These are phyloP conservation scores for Ganoderma leucocontextum DNA, from an alignment of 1,284 basidiomycete species.

Conservation along the genomic window DNA sequence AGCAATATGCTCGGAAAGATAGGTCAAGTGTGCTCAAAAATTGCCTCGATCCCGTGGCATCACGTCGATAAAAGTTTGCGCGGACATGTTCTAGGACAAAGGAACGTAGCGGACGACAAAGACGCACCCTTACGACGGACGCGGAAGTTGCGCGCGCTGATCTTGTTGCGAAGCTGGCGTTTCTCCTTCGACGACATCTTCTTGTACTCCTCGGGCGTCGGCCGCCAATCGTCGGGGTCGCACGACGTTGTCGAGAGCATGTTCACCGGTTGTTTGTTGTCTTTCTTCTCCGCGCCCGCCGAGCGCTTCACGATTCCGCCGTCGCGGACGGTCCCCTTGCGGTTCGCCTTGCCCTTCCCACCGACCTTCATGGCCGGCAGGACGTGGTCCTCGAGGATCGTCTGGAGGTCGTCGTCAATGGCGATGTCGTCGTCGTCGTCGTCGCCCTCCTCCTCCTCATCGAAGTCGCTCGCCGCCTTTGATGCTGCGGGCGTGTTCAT, in stretches of 20 bases:
- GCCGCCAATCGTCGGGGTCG: slow-evolving; percentile 80
- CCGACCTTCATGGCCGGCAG: slow-evolving; percentile 59
- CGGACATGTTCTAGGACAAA: neutral
- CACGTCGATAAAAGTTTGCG: neutral
- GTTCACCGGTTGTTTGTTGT: slow-evolving; percentile 44
- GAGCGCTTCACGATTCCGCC: slow-evolving; percentile 76
- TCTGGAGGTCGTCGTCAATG: slow-evolving; percentile 31
- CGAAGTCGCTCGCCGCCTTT: slow-evolving; percentile 46
- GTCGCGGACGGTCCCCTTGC: slow-evolving; percentile 75
- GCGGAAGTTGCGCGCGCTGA: slow-evolving; percentile 94
- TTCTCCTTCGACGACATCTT: slow-evolving; percentile 97
- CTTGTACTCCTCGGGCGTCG: slow-evolving; percentile 92
- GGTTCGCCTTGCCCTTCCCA: slow-evolving; percentile 63
- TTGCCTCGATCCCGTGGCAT: neutral
- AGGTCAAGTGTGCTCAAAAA: neutral
- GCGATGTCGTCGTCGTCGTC: slow-evolving; percentile 28
- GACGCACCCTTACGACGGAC: slow-evolving; percentile 87
- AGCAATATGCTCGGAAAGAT: neutral
- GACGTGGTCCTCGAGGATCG: slow-evolving; percentile 29
- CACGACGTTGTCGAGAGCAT: slow-evolving; percentile 52
- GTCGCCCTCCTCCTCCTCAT: slow-evolving; percentile 38
- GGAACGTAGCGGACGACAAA: slow-evolving; percentile 15
- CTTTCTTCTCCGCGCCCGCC: slow-evolving; percentile 47
- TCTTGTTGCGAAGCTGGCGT: slow-evolving; percentile 96
- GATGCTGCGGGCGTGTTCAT: slow-evolving; percentile 54